Evolutionary conservation across 202 grass and related monocot species (phyloP).

Genomic region (Brachypodium distachyon): DNA sequence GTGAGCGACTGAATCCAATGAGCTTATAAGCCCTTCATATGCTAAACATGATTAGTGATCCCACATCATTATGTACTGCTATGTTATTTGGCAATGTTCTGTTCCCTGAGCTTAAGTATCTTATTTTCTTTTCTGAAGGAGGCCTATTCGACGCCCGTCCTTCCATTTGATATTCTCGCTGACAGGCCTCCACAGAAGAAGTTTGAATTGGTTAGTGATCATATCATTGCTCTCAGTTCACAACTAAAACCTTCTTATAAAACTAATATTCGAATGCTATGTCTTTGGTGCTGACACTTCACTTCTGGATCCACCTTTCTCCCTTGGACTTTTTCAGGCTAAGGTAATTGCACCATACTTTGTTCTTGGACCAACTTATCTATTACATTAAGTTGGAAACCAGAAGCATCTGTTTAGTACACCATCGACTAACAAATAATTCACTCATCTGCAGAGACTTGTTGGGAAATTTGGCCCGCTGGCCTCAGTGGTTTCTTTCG

Average conservation of each 20-base stretch:
- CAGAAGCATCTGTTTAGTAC: neutral
- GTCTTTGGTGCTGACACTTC: neutral
- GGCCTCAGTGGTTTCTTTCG: conserved; percentile 44
- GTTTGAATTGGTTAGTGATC: conserved; percentile 60
- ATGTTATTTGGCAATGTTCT: neutral
- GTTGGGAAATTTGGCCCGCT: conserved; percentile 43
- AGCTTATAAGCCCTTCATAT: too few relatives aligned
- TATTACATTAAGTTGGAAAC: neutral
- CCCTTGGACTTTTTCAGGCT: conserved; percentile 44
- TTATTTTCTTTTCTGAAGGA: conserved; percentile 33
- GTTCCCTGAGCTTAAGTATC: neutral
- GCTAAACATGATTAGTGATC: too few relatives aligned
- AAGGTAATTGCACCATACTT: conserved; percentile 40
- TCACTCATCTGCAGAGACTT: conserved; percentile 33
- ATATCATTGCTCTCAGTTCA: neutral
- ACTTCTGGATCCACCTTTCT: neutral
- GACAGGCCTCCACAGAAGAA: conserved; percentile 58
- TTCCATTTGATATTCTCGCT: conserved; percentile 55
- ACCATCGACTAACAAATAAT: neutral
- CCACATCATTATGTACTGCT: neutral
- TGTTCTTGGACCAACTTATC: conserved; percentile 7
- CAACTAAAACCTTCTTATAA: neutral
- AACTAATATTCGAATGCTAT: neutral
- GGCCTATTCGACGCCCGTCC: conserved; percentile 54
- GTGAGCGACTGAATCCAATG: neutral